These are phyloP conservation scores for Cynara cardunculus DNA, from an alignment of 129 eudicot species.

Conservation along the genomic window DNA sequence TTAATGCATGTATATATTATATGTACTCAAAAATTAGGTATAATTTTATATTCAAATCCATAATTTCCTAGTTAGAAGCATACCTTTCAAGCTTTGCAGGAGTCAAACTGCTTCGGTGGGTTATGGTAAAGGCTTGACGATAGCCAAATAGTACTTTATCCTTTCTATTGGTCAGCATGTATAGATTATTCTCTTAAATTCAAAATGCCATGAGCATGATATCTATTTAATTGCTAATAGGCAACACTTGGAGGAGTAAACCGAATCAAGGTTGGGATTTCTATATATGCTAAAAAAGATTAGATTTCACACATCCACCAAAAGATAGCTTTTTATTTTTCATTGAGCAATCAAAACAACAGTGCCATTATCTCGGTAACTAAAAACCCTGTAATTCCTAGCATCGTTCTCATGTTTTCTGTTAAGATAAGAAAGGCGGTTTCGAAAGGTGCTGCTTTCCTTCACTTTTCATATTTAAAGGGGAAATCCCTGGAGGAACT, in stretches of 20 bases:
- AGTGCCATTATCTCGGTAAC: background rate
- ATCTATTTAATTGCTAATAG: background rate
- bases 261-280: background rate
- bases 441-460: background rate
- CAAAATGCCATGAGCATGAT: background rate
- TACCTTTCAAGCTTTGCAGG: background rate
- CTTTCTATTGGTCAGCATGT: background rate
- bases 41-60: background rate
- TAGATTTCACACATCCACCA: background rate
- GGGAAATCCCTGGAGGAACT: background rate
- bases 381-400: background rate
- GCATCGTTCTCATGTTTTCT: background rate
- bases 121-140: background rate
- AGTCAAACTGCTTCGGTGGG: background rate
- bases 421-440: background rate
- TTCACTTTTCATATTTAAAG: background rate
- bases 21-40: background rate
- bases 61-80: background rate
- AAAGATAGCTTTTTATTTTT: background rate
- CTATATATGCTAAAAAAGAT: background rate
- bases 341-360: background rate
- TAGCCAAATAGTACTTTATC: background rate
- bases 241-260: background rate
- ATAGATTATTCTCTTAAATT: background rate
- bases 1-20: background rate